Conservation (phyloP, 2,329 filamentous ascomycete genomes). For the Aureobasidium sp. region DNA sequence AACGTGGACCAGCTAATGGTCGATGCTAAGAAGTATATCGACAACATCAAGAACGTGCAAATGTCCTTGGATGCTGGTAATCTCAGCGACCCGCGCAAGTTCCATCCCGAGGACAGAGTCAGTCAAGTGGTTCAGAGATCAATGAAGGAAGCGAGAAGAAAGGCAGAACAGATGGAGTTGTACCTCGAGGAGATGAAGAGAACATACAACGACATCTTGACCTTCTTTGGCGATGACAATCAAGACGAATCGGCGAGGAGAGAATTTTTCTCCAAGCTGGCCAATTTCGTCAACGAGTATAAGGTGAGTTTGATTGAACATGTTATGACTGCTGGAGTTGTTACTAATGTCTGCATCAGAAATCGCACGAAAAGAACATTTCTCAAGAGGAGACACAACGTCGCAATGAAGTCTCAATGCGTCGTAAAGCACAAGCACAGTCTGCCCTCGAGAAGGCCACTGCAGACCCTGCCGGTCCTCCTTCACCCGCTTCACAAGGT, state of each 20-base stretch:
- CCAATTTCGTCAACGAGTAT: conserved; percentile 85
- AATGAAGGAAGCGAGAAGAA: conserved; percentile 95
- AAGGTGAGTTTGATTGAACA: conserved; percentile 47
- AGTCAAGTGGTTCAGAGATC: conserved; percentile 80
- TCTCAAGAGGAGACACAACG: conserved; percentile 70
- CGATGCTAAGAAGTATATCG: conserved; percentile 87
- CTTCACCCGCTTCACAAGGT: conserved; percentile 59
- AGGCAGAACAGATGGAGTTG: conserved; percentile 90
- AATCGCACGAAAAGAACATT: conserved; percentile 87
- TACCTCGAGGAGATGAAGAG: conserved; percentile 89
- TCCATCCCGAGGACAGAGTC: conserved; percentile 94
- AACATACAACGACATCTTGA: conserved; percentile 90
- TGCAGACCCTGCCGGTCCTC: conserved; percentile 33
- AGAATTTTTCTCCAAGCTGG: conserved; percentile 93
- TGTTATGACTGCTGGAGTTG: conserved; percentile 3
- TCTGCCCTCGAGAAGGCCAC: conserved; percentile 42
- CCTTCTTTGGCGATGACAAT: conserved; percentile 91
- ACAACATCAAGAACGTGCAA: conserved; percentile 91
- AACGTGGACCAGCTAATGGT: conserved; percentile 86
- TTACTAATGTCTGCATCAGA: conserved; percentile 38
- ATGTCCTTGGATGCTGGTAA: conserved; percentile 87
- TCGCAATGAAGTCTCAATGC: conserved; percentile 85
- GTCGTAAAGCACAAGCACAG: conserved; percentile 66
- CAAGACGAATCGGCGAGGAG: conserved; percentile 84
- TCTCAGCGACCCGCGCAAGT: conserved; percentile 91